Percentiles rank a stretch among this genome's conserved stretches.
Conservation (phyloP, 1,139 yeast genomes). For the Geotrichum phurueaensis region DNA sequence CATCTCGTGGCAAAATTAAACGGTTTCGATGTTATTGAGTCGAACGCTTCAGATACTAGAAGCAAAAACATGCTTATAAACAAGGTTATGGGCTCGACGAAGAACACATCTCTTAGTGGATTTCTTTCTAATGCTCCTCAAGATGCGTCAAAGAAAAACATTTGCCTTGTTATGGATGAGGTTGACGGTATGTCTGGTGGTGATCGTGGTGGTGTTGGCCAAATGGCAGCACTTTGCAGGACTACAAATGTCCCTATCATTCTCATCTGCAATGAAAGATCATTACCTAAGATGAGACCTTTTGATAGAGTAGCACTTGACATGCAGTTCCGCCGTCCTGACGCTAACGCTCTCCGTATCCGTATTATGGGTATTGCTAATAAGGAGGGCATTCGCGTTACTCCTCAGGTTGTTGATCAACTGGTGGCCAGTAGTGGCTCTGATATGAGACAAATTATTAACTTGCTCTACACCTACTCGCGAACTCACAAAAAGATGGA, state of each 20-base stretch:
- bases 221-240: conserved; percentile 79
- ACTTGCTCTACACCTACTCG: conserved; percentile 70
- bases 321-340: conserved; percentile 82
- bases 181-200: conserved; percentile 99
- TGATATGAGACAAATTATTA: conserved; percentile 92
- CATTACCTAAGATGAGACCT: conserved; percentile 92
- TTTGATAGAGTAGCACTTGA: conserved; percentile 84
- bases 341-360: conserved; percentile 71
- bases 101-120: conserved; percentile 80
- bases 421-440: conserved; percentile 79
- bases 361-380: conserved; percentile 87
- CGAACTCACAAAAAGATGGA: conserved; percentile 68
- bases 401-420: conserved; percentile 75
- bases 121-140: conserved; percentile 47
- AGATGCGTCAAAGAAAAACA: conserved; percentile 39
- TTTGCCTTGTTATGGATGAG: conserved; percentile 94
- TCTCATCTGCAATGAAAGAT: conserved; percentile 86
- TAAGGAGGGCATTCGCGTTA: conserved; percentile 74
- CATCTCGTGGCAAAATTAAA: conserved; percentile 76
- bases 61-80: conserved; percentile 69
- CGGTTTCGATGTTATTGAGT: conserved; percentile 77
- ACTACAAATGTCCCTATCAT: conserved; percentile 86
- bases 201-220: conserved; percentile 98
- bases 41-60: conserved; percentile 91
- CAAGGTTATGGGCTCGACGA: conserved; percentile 63